These are phyloP conservation scores for Cryptosporidium muris DNA, from an alignment of 169 alveolate species.

Conservation along the genomic window DNA sequence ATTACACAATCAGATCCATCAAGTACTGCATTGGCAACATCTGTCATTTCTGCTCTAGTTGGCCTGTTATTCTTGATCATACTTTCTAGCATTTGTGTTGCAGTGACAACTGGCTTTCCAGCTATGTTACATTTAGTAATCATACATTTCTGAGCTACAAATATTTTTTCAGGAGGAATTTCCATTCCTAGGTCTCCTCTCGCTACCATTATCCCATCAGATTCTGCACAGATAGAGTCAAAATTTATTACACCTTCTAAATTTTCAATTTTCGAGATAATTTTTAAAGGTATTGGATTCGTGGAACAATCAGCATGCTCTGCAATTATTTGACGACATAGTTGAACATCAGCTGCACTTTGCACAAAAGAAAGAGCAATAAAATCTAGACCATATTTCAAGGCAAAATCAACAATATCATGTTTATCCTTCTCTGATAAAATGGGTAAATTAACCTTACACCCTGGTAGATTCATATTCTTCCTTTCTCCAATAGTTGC, in stretches of 20 bases:
- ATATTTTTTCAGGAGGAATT: slow-evolving; percentile 96
- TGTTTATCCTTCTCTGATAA: slow-evolving; percentile 96
- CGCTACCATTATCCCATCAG: slow-evolving; percentile 99
- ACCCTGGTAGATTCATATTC: slow-evolving; percentile 98
- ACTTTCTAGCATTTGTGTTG: slow-evolving; percentile 98
- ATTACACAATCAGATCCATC: slow-evolving; percentile 98
- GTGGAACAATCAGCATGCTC: slow-evolving; percentile 65
- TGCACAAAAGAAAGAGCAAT: slow-evolving; percentile 92
- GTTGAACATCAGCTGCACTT: slow-evolving; percentile 80
- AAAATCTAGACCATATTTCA: slow-evolving; percentile 93
- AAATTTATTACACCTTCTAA: slow-evolving; percentile 94
- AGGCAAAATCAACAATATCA: slow-evolving; percentile 95
- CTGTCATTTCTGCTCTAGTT: slow-evolving; percentile 99
- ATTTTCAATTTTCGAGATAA: slow-evolving; percentile 97
- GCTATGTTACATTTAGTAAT: slow-evolving; percentile 92
- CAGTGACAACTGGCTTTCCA: slow-evolving; percentile 97
- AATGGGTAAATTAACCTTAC: slow-evolving; percentile 95
- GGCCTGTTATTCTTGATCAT: slow-evolving; percentile 97
- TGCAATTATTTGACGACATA: slow-evolving; percentile 80
- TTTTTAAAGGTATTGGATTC: slow-evolving; percentile 92
- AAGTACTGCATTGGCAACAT: slow-evolving; percentile 98
- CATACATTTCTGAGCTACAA: slow-evolving; percentile 96
- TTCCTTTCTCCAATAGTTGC: slow-evolving; percentile 95
- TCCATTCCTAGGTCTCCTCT: slow-evolving; percentile 99
- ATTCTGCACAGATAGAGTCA: slow-evolving; percentile 91